phyloP scores from a whole-genome alignment of 129 eudicot species.

The sunflower (Helianthus annuus) region DNA sequence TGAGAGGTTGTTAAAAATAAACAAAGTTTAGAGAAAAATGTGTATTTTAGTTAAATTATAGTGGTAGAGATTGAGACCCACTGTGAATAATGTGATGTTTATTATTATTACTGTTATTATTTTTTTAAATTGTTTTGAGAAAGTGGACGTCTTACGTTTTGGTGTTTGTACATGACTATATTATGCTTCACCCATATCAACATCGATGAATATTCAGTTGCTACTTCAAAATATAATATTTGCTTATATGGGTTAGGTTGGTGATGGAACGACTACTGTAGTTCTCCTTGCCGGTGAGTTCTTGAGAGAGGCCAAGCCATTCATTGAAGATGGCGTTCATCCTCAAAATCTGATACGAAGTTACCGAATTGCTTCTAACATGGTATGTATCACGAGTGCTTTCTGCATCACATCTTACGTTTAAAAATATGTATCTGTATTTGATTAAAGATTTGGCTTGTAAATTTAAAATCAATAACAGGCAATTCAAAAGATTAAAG shows the following conservation, averaged over 20 bases:
- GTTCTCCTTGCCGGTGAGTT: conserved; percentile 98
- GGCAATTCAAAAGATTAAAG: conserved; percentile 90
- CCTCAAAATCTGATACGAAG: conserved; percentile 92
- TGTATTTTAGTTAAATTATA: no score
- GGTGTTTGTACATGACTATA: background rate
- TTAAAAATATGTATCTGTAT: background rate
- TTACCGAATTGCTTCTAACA: conserved; percentile 61
- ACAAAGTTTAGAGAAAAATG: no score
- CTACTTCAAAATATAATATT: conserved; percentile 1
- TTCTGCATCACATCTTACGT: background rate
- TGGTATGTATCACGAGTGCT: conserved; percentile 46
- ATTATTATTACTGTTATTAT: no score
- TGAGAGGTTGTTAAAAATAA: no score
- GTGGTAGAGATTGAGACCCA: no score
- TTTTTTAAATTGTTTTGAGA: no score
- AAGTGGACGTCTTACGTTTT: background rate
- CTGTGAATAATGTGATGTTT: no score
- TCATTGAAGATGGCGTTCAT: conserved; percentile 97
- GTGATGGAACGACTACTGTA: conserved; percentile 98
- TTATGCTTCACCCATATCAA: background rate
- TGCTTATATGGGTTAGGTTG: conserved; percentile 58
- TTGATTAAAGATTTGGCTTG: background rate
- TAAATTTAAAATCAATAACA: conserved; percentile 12
- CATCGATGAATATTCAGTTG: background rate
- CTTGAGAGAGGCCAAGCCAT: conserved; percentile 94